Evolutionary conservation across 2,329 filamentous ascomycete genomes (phyloP), one percentile per base, ranked within the genome.

Genomic region (Pseudogymnoascus sp.): DNA sequence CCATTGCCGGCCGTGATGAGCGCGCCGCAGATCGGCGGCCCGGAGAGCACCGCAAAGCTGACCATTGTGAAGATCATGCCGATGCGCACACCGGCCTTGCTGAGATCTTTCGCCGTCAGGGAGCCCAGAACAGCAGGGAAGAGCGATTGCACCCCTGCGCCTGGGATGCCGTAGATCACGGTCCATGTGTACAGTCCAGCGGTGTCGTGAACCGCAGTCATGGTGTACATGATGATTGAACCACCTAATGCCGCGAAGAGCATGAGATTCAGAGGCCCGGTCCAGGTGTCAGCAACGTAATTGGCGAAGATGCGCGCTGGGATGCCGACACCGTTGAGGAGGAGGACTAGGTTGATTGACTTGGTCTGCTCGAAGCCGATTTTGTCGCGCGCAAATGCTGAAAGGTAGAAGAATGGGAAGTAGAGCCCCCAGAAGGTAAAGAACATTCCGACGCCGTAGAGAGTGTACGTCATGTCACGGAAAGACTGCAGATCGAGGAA

Each of bases 11-110:
- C 71, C 63, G 79, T 70, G 21, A 85, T 75, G 65, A 85, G 69
- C 2, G 78, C 79, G 2, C 82, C 82, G 2, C 78, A 80, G 63
- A 84, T 81, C 0, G 82, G 81, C 4, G 81, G 78, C 0, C 83
- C 82, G 2, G 79, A 82, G 59, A 85, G 69, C 2, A 77, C 78
- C 0, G 81, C 80, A 60, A 84, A 76, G n/a, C 77, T 78, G 15
- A 83, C 77, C 61, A 83, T 76, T 21, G 76, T 69, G 59, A 84
- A 78, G 4, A 80, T 76, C 79, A 84, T 81, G 1, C 82, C 82
- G 72, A 83, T 81, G n/a, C 81, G 73, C n/a, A 81, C 78, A 0
- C 82, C 82, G 4, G 75, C 74, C 70, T 81, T 83, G 64, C 77
- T 77, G 63, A 82, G 63, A 67, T 84, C 80, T 21, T 36, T 42